Base-by-base conservation (phyloP, 1,139 yeast species). In the Suhomyces wounanorum region DNA sequence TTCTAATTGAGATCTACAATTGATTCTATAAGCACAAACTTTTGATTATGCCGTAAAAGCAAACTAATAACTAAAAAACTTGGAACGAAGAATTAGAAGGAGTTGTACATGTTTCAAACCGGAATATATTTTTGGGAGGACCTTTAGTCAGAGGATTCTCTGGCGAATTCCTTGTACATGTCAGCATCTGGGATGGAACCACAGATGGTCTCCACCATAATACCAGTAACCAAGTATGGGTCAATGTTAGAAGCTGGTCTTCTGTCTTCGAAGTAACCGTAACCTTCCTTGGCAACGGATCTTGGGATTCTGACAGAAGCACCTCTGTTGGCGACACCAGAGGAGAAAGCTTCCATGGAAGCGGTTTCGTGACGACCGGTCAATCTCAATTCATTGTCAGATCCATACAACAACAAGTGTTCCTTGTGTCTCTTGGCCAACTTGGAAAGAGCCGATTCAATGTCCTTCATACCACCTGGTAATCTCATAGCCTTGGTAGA, bases 321-420 rank as follows among this genome's bases (percentile, higher is more conserved):
- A 78, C 98, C 99, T 84, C 99, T 89, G 90, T 94, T 94, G 71
- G 99, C 99, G 63, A 94, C 98, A 82, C 99, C 99, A 53, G 91
- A 85, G 46, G 96, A 86, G 83, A 92, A 94, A 50, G 84, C 75
- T 63, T 90, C 87, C 83, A 89, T 85, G 47, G 96, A 87, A 52
- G 98, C 99, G 60, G 99, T 94, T 82, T 94, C 99, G 75, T 92
- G 98, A 70, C 94, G 87, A 70, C 99, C 99, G 60, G 99, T 94
- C 69, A 94, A 83, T 83, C 99, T 91, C 75, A 76, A 78, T 57
- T 89, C 96, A 75, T 94, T 94, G 77, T 94, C 98, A 69, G 91
- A 75, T 74, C 99, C 99, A 69, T 94, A 94, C 62, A 94, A 83
- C 65, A 88, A 85, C 78, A 94, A 89, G 80, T 94, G 99, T 79